phyloP scores from a whole-genome alignment of 331 rosid species.

The Pyrus hybrid region DNA sequence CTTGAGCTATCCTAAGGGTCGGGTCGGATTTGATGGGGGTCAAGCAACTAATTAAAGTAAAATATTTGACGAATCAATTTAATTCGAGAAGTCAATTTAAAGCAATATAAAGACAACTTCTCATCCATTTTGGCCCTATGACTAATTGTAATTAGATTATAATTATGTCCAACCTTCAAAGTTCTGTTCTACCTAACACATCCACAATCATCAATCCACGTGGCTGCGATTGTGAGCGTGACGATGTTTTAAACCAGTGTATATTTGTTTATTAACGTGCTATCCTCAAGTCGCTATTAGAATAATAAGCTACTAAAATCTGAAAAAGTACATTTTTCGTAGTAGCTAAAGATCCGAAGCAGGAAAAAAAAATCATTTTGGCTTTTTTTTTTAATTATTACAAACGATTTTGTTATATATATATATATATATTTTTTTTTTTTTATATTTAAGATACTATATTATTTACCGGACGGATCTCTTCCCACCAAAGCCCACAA shows the following conservation, averaged over 20 bases:
- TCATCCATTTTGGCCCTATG: not conserved
- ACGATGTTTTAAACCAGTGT: not conserved
- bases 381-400: not conserved
- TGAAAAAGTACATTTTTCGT: too few relatives aligned
- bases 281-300: not conserved
- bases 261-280: not conserved
- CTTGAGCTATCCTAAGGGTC: conserved; percentile 7
- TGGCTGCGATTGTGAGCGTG: not conserved
- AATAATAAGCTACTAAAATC: not conserved
- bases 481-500: too few relatives aligned
- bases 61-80: not conserved
- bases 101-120: not conserved
- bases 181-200: not conserved
- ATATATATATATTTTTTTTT: too few relatives aligned
- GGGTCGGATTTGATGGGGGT: not conserved
- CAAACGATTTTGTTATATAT: too few relatives aligned
- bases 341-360: not conserved
- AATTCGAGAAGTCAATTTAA: not conserved
- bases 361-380: not conserved
- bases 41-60: not conserved
- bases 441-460: too few relatives aligned
- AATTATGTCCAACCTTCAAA: not conserved
- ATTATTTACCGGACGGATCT: too few relatives aligned
- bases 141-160: not conserved
- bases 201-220: not conserved